Conservation (phyloP, 495 filamentous ascomycete genomes). For the Talaromyces liani region DNA sequence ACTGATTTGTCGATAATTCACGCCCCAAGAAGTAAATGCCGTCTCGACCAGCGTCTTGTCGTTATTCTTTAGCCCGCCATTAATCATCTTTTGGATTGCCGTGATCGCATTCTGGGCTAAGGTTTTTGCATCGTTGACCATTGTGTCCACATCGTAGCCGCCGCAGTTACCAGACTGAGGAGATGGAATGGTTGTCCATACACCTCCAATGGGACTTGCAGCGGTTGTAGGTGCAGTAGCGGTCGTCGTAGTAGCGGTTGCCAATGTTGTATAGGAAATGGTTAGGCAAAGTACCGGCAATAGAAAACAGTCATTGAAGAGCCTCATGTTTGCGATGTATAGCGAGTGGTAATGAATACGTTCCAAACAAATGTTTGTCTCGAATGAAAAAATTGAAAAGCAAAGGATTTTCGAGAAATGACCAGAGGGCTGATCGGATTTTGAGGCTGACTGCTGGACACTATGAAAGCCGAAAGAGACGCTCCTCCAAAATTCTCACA, state of each 20-base stretch:
- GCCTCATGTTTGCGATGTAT: background rate
- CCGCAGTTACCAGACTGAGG: background rate
- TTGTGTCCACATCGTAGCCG: background rate
- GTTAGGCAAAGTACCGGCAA: background rate
- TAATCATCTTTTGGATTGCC: background rate
- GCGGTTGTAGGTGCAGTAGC: background rate
- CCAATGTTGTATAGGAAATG: background rate
- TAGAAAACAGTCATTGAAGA: background rate
- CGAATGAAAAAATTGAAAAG: too few species aligned
- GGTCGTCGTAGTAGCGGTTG: background rate
- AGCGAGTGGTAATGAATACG: background rate
- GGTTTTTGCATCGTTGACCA: background rate
- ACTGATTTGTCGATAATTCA: background rate
- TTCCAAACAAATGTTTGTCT: background rate
- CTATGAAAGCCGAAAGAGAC: background rate
- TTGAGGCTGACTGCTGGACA: background rate
- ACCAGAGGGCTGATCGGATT: background rate
- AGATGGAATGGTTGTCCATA: background rate
- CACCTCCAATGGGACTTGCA: background rate
- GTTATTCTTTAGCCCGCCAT: background rate
- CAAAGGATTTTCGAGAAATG: background rate
- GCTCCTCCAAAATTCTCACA: background rate
- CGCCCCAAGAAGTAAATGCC: background rate
- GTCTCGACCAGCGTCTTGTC: background rate
- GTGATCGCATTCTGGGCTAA: background rate